phyloP scores from a whole-genome alignment of 192 early-diverging fungal genomes.

The Umbelopsis sp. region DNA sequence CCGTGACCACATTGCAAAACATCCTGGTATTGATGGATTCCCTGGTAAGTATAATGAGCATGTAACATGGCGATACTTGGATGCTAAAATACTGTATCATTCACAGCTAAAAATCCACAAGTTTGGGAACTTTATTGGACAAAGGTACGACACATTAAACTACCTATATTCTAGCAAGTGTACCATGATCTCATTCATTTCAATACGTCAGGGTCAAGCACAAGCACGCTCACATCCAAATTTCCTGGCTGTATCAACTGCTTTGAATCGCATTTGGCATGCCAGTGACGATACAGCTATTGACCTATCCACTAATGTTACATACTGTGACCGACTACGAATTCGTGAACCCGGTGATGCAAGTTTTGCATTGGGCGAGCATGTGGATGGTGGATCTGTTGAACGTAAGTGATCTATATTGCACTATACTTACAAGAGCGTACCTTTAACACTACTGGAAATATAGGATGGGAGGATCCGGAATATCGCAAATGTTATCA shows the following conservation, averaged over 20 bases:
- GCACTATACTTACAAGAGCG: neutral
- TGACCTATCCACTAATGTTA: constrained; percentile 31
- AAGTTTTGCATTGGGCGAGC: constrained; percentile 29
- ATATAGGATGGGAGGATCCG: constrained; percentile 32
- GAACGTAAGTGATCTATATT: constrained; percentile 18
- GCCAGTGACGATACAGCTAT: constrained; percentile 10
- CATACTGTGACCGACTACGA: constrained; percentile 34
- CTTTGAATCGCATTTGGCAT: constrained; percentile 34
- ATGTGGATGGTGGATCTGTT: constrained; percentile 29
- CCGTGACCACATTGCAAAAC: constrained; percentile 18
- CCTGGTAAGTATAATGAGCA: neutral
- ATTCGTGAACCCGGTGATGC: constrained; percentile 27
- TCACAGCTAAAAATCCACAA: constrained; percentile 22
- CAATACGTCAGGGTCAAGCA: constrained; percentile 1
- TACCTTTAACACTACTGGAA: neutral
- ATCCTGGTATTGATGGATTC: constrained; percentile 1
- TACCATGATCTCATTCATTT: neutral
- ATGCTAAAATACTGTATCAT: neutral
- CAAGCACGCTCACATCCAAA: constrained; percentile 25
- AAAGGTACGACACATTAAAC: neutral
- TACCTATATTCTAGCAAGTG: neutral
- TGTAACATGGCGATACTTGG: neutral
- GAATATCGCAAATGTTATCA: constrained; percentile 30
- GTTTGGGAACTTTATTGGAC: constrained; percentile 38
- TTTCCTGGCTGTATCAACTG: constrained; percentile 22